Percentiles rank a stretch among this genome's conserved stretches.
Conservation (phyloP, 495 filamentous ascomycete genomes). For the Aspergillus asperescens region DNA sequence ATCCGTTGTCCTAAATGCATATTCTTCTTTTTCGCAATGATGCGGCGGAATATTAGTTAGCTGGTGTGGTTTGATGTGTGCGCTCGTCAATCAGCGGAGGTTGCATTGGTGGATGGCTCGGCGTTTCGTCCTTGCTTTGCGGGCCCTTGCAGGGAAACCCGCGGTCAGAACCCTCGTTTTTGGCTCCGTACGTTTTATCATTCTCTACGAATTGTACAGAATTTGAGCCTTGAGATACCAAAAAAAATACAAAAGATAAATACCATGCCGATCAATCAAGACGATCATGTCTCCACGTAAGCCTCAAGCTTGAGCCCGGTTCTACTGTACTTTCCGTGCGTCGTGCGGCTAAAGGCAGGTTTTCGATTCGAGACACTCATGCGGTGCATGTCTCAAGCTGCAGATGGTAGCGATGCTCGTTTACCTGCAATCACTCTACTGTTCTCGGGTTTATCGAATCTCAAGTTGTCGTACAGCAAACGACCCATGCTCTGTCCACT, state of each 20-base stretch:
- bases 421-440: too few species aligned
- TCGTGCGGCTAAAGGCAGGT: too few species aligned
- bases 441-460: too few species aligned
- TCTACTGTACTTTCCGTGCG: too few species aligned
- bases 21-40: not conserved
- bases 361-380: too few species aligned
- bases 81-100: constrained; percentile 16
- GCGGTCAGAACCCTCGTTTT: not conserved
- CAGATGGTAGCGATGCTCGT: too few species aligned
- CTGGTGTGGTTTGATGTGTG: constrained; percentile 19
- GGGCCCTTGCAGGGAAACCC: not conserved
- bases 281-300: not conserved
- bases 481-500: too few species aligned
- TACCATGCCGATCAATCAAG: not conserved
- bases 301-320: not conserved
- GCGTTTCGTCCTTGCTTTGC: constrained; percentile 19
- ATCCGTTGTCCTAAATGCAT: not conserved
- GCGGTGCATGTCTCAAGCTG: too few species aligned
- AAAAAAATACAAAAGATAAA: not conserved
- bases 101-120: constrained; percentile 22
- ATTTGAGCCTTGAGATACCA: constrained; percentile 10
- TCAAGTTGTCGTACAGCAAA: too few species aligned
- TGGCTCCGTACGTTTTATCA: not conserved
- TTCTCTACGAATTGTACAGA: constrained; percentile 6
- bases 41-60: constrained; percentile 4